Conservation (phyloP, 2,329 filamentous ascomycete species). For the Aureobasidium sp. region DNA sequence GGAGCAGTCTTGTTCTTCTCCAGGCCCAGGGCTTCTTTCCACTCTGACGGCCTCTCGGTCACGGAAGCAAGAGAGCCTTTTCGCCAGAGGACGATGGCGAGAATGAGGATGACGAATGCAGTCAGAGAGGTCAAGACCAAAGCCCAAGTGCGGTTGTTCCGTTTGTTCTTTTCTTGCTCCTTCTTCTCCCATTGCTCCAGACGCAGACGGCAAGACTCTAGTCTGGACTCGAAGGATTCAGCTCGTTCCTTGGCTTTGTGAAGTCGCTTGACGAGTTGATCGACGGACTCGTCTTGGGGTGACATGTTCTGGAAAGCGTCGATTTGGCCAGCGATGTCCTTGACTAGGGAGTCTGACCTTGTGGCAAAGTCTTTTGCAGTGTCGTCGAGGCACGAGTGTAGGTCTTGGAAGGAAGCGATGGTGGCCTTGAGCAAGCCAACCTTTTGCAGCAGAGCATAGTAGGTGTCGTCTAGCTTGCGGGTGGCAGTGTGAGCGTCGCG, state of each 20-base stretch:
- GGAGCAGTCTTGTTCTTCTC: conserved; percentile 1
- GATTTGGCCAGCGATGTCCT: conserved; percentile 54
- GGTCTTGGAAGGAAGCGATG: conserved; percentile 54
- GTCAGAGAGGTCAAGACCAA: background rate
- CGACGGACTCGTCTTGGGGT: conserved; percentile 55
- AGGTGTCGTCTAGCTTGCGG: conserved; percentile 61
- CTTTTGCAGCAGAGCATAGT: conserved; percentile 64
- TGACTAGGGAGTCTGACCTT: conserved; percentile 64
- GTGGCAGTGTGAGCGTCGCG: conserved; percentile 54
- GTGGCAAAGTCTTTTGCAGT: conserved; percentile 50
- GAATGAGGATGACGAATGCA: background rate
- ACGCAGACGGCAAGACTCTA: conserved; percentile 53
- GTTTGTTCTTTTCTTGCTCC: conserved; percentile 62
- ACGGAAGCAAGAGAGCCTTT: conserved; percentile 7
- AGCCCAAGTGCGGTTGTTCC: conserved; percentile 17
- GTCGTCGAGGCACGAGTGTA: conserved; percentile 53
- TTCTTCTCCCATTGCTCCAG: conserved; percentile 60
- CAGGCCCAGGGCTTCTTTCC: conserved; percentile 6
- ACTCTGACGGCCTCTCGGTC: conserved; percentile 8
- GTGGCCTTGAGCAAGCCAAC: conserved; percentile 55
- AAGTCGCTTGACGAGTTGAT: conserved; percentile 53
- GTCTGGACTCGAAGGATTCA: conserved; percentile 49
- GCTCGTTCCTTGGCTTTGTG: conserved; percentile 51
- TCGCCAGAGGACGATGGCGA: conserved; percentile 5
- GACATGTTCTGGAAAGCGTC: conserved; percentile 48